Evolutionary conservation across 768 basidiomycete species (phyloP).

Genomic region (Leccinum fibrillosum): DNA sequence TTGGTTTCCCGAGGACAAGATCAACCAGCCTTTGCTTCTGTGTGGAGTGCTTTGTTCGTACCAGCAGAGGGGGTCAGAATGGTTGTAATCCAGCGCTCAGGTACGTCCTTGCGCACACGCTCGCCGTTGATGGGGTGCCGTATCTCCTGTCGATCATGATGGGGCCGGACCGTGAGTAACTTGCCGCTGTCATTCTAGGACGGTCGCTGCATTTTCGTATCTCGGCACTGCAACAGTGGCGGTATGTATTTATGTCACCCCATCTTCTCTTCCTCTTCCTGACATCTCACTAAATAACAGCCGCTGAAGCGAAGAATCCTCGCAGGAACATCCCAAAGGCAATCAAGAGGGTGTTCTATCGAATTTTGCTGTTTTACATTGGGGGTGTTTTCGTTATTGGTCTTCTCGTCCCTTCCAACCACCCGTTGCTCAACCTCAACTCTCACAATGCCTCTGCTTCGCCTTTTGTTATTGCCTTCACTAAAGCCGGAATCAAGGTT

Average conservation of each 20-base stretch:
- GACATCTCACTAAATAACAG: constrained; percentile 32
- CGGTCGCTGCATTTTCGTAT: constrained; percentile 48
- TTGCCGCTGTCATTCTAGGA: too few relatives aligned
- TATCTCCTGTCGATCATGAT: too few relatives aligned
- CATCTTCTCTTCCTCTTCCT: neutral
- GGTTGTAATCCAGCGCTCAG: too few relatives aligned
- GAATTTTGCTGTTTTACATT: constrained; percentile 37
- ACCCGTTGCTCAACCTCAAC: constrained; percentile 38
- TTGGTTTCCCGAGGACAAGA: too few relatives aligned
- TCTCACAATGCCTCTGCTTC: constrained; percentile 41
- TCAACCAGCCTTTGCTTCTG: too few relatives aligned
- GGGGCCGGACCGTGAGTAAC: too few relatives aligned
- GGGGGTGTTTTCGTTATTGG: constrained; percentile 46
- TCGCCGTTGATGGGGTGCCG: too few relatives aligned
- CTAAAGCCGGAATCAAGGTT: constrained; percentile 53
- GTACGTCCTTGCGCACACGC: too few relatives aligned
- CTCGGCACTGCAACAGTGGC: constrained; percentile 55
- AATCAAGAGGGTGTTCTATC: constrained; percentile 43
- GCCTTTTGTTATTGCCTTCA: constrained; percentile 58
- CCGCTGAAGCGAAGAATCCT: constrained; percentile 51
- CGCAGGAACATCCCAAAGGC: constrained; percentile 39
- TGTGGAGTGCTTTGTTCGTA: too few relatives aligned
- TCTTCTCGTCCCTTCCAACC: constrained; percentile 47
- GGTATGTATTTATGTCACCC: constrained; percentile 19
- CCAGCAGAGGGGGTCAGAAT: too few relatives aligned